Evolutionary conservation across 2,329 filamentous ascomycete species (phyloP).

Genomic region (Xylaria hypoxylon): DNA sequence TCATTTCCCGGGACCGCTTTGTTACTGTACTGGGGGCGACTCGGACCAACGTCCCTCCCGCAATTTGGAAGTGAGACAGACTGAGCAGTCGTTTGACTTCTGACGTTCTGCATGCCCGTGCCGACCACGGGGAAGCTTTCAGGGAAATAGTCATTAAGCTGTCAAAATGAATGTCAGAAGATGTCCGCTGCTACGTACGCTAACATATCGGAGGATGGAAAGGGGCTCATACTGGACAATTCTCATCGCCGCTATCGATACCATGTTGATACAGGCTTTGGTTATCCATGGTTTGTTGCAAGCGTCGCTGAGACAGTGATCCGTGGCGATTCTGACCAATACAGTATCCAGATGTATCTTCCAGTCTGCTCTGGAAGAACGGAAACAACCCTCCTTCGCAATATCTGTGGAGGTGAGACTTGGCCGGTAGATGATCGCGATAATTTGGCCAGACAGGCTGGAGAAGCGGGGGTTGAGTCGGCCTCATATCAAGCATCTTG

Average conservation of each 20-base stretch:
- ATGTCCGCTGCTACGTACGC: conserved; percentile 1
- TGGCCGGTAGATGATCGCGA: conserved; percentile 37
- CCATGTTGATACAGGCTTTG: conserved; percentile 42
- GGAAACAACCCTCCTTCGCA: conserved; percentile 33
- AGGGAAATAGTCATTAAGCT: conserved; percentile 44
- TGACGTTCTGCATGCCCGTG: conserved; percentile 41
- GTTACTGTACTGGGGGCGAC: conserved; percentile 47
- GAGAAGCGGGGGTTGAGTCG: conserved; percentile 30
- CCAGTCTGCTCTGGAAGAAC: conserved; percentile 22
- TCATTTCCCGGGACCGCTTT: conserved; percentile 48
- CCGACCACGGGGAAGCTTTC: conserved; percentile 36
- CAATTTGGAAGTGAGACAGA: conserved; percentile 49
- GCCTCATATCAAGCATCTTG: conserved; percentile 37
- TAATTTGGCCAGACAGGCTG: conserved; percentile 31
- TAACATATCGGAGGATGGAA: conserved; percentile 17
- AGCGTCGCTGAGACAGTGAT: conserved; percentile 40
- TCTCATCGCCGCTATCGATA: conserved; percentile 45
- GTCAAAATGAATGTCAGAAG: conserved; percentile 36
- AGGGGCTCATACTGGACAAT: conserved; percentile 42
- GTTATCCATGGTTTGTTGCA: conserved; percentile 43
- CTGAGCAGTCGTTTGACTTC: conserved; percentile 46
- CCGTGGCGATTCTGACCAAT: conserved; percentile 29
- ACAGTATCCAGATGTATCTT: conserved; percentile 27
- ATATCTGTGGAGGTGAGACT: conserved; percentile 44
- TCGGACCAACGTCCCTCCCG: conserved; percentile 47